Evolutionary conservation across 768 basidiomycete species (phyloP), one percentile per base, ranked within the genome.

Genomic region (Phylloporus rhodoxanthus): DNA sequence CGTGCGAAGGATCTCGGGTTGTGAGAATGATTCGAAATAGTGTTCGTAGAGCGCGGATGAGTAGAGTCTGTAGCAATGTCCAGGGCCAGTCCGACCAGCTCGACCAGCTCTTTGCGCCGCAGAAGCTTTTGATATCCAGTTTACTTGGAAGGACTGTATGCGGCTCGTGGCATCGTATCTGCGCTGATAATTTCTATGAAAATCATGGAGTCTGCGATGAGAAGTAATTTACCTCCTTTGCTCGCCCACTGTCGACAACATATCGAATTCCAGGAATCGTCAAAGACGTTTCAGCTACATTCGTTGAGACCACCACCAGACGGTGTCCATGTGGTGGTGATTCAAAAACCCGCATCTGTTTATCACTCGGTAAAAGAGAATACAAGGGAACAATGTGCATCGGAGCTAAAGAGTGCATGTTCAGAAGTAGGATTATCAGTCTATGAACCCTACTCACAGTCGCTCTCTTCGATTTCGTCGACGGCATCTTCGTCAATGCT

Each of bases 211-310:
- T 42, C 34, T 36, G 15, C 6, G 34, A 25, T 13, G 29, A 32
- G 44, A 32, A 51, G 33, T 14, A 26, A 46, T 61, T 33, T 57
- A 89, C 91, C 76, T 98, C 92, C 70, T 99, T 98, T 5, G 89
- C 91, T 56, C 94, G 79, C 5, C 95, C 95, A 59, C 87, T 87
- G 64, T 99, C 95, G 25, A 99, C 82, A n/a, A 99, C 95, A 68
- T 99, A 99, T 14, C 90, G 87, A 59, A 99, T 94, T 6, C 89
- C 90, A 21, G 95, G 95, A 51, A 99, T 99, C 0, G 95, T 98
- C 28, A 98, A 73, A 7, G 95, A 96, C 0, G 95, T 98, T 66
- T 98, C 95, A 1, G 95, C 95, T 23, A 97, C 87, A 64, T 98
- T 97, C 2, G 95, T 98, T 2, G 95, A 82, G 5, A 99, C 85